phyloP scores from a whole-genome alignment of 129 eudicot species.

The Ambrosia artemisiifolia region DNA sequence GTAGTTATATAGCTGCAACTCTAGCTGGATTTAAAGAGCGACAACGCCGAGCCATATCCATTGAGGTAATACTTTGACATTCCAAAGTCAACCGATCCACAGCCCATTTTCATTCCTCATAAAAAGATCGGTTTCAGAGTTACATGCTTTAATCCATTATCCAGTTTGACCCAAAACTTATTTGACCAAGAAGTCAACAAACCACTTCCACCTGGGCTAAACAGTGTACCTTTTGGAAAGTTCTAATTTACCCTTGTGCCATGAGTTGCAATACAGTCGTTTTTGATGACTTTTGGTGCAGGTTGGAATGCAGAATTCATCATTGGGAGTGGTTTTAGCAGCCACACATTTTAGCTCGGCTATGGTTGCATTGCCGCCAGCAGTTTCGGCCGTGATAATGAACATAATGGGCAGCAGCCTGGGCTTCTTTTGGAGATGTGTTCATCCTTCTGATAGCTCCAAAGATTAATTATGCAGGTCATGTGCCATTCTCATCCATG shows the following conservation, averaged over 20 bases:
- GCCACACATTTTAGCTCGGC: conserved; percentile 69
- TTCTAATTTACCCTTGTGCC: conserved; percentile 15
- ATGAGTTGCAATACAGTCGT: background rate
- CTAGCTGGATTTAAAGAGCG: conserved; percentile 67
- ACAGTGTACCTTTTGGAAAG: background rate
- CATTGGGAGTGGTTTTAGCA: conserved; percentile 88
- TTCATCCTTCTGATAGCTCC: conserved; percentile 47
- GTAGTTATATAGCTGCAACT: conserved; percentile 73
- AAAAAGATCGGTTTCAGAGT: background rate
- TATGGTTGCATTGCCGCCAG: conserved; percentile 75
- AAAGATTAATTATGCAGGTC: conserved; percentile 12
- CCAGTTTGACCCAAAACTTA: background rate
- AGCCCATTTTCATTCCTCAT: background rate
- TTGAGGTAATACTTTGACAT: conserved; percentile 53
- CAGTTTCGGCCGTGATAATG: conserved; percentile 85
- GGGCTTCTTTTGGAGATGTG: conserved; percentile 71
- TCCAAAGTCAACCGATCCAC: background rate
- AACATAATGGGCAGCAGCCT: conserved; percentile 89
- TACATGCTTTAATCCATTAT: background rate
- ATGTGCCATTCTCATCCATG: background rate
- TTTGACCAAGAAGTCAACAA: conserved; percentile 3
- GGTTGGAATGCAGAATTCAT: conserved; percentile 96
- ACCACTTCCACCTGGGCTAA: background rate
- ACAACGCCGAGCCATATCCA: conserved; percentile 74
- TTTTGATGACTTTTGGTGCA: conserved; percentile 26